Base-by-base conservation (phyloP, 441 rosid species). In the Manihot esculenta region DNA sequence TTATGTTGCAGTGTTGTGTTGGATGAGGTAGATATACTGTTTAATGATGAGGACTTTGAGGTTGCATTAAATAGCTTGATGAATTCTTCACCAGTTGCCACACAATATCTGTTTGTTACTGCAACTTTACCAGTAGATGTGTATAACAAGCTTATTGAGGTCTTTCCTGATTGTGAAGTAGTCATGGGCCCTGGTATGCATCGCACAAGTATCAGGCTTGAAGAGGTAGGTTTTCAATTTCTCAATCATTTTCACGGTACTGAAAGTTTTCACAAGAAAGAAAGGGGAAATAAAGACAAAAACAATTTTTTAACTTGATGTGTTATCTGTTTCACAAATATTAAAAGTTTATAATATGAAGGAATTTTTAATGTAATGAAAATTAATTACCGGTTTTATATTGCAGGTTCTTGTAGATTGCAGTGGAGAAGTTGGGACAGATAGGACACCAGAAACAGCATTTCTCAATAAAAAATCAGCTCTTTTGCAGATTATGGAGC, bases 171-270 rank as follows among this genome's bases (percentile, higher is more conserved):
- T 76, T 85, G 95, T 78, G 79, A 86, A 83, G 91, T 87, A 59
- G 80, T 88, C 73, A 88, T 91, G 97, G 97, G 99, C 79, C 99
- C 97, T 72, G 87, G 95, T 33, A 87, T 87, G 78, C 96, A 90
- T 76, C 93, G 94, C 51, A 88, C 87, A 74, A 91, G 95, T 80
- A 70, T 81, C 58, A 81, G 89, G 65, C 95, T 94, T 8, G 91
- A 90, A 83, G 98, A 91, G 98, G 98, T 91, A 74, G 51, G 82
- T 74, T 74, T 72, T 41, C 38, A 23, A 24, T 41, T 18, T 2
- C 50, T 6, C 41, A 35, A 35, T 35, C 7, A 4, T 35, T 35
- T 35, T 5, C 41, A 5, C 5, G 5, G 41, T 35, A 35, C 41
- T 35, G 41, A 35, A 35, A 35, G 41, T 35, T 61, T 21, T 20